Base-by-base conservation (phyloP, 2,329 filamentous ascomycete genomes). In the Trichoderma citrinoviride region DNA sequence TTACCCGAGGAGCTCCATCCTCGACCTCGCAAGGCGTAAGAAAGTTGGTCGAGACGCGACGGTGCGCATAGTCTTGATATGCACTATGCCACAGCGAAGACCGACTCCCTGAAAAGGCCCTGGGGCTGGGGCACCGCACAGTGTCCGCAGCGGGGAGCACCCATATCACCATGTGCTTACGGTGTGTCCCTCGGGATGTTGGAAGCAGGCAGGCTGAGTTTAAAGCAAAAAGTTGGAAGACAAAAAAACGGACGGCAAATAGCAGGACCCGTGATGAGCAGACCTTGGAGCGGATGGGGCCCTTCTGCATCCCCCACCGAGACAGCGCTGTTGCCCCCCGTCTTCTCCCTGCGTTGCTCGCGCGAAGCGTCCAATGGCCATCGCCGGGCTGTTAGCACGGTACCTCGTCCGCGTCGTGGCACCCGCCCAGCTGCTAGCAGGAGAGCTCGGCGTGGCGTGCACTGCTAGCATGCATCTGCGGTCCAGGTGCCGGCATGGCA, bases 1-100 rank as follows among this genome's bases (percentile, higher is more conserved):
- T 43, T 61, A 61, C 57, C 57, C 57, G 57, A 61, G 37, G 21
- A 60, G 57, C 37, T 40, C 56, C 56, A 60, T 60, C 43, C 56
- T 40, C 29, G 55, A 49, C 43, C 56, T 40, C 29, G 55, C 25
- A 12, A 14, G 12, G 29, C 12, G 50, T 21, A 21, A 54, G 37
- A 21, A 23, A n/a, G n/a, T n/a, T 46, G 23, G 17, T 61, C 17
- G 40, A 53, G 43, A 58, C 27, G n/a, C 43, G 27, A 37, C 50
- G 25, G 37, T 52, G 19, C n/a, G 23, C 40, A 52, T 52, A 53
- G 23, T n/a, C 21, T 3, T 14, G 7, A 19, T 55, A 44, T 46
- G 50, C 50, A 55, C 61, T 55, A 40, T 55, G 60, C 50, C 41
- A 15, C 37, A 29, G 25, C 47, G 46, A 33, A 43, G 21, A 17